Evolutionary conservation across 805 yeast species (phyloP).

Genomic region (Helenozyma rhizophorensis): DNA sequence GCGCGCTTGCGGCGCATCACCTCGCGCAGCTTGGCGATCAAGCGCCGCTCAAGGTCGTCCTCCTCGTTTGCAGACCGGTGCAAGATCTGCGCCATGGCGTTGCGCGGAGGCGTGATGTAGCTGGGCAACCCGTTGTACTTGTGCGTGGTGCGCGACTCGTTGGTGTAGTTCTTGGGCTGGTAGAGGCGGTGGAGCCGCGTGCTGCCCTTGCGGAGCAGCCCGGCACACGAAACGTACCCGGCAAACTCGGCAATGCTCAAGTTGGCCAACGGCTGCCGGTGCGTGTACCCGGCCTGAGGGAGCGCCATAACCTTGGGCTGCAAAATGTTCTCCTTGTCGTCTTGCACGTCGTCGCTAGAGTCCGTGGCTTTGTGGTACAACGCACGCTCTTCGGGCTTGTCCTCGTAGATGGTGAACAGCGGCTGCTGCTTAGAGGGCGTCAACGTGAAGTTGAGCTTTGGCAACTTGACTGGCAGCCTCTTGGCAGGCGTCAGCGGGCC

Average conservation of each 20-base stretch:
- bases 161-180: slow-evolving; percentile 27
- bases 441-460: slow-evolving; percentile 7
- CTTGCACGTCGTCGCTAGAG: slow-evolving; percentile 14
- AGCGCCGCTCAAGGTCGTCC: slow-evolving; percentile 18
- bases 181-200: slow-evolving; percentile 23
- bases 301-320: slow-evolving; percentile 24
- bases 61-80: slow-evolving; percentile 12
- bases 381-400: slow-evolving; percentile 10
- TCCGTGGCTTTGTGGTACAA: slow-evolving; percentile 9
- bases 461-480: slow-evolving; percentile 9
- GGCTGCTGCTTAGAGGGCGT: slow-evolving; percentile 3
- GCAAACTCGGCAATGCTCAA: slow-evolving; percentile 27
- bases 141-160: slow-evolving; percentile 25
- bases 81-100: slow-evolving; percentile 19
- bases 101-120: slow-evolving; percentile 34
- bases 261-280: slow-evolving; percentile 25
- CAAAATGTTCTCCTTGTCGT: slow-evolving; percentile 40
- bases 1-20: slow-evolving; percentile 27
- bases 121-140: slow-evolving; percentile 27
- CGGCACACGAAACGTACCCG: slow-evolving; percentile 19
- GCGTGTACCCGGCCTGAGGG: slow-evolving; percentile 5
- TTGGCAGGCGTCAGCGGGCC: slow-evolving; percentile 10
- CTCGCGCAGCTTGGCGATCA: slow-evolving; percentile 18
- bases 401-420: slow-evolving; percentile 16
- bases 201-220: slow-evolving; percentile 8